A percentile compares a stretch with the other conserved stretches of the same genome.
Evolutionary conservation across 164 flowering plant species (phyloP).

Genomic region (Taxillus chinensis): DNA sequence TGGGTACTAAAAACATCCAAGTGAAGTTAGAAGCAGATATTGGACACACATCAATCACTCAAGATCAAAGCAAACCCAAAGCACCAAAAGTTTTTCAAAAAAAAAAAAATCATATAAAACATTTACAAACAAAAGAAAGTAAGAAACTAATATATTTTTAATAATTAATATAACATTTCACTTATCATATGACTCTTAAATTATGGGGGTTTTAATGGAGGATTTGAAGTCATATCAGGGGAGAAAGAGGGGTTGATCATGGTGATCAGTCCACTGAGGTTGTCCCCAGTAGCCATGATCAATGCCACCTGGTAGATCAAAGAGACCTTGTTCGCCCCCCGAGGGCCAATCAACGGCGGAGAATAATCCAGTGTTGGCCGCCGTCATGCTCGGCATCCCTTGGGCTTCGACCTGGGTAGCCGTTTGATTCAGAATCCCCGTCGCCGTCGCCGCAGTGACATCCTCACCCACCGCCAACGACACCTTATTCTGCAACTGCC

Average conservation of each 20-base stretch:
- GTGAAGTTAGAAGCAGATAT: too few relatives aligned
- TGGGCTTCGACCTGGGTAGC: slow-evolving; percentile 18
- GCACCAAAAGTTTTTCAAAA: too few relatives aligned
- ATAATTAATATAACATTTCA: slow-evolving; percentile 3
- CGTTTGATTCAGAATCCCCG: slow-evolving; percentile 32
- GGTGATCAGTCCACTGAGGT: slow-evolving; percentile 44
- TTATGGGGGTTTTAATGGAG: not conserved
- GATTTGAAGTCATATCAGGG: slow-evolving; percentile 15
- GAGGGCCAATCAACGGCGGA: slow-evolving; percentile 49
- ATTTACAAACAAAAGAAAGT: too few relatives aligned
- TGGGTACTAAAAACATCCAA: too few relatives aligned
- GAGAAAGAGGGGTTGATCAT: slow-evolving; percentile 35
- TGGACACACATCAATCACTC: too few relatives aligned
- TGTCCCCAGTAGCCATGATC: slow-evolving; percentile 73
- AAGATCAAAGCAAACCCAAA: too few relatives aligned
- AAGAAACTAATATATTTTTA: not conserved
- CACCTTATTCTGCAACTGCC: slow-evolving; percentile 10
- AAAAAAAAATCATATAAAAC: too few relatives aligned
- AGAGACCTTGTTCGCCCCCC: slow-evolving; percentile 35
- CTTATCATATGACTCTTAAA: not conserved
- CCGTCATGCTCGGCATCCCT: slow-evolving; percentile 14
- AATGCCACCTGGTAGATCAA: slow-evolving; percentile 42
- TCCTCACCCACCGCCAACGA: slow-evolving; percentile 12
- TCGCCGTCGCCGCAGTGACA: slow-evolving; percentile 24
- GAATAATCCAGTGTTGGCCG: slow-evolving; percentile 18